Evolutionary conservation across 1,284 basidiomycete species (phyloP), one percentile per base, ranked within the genome.

Genomic region (Ustilago bromivora): DNA sequence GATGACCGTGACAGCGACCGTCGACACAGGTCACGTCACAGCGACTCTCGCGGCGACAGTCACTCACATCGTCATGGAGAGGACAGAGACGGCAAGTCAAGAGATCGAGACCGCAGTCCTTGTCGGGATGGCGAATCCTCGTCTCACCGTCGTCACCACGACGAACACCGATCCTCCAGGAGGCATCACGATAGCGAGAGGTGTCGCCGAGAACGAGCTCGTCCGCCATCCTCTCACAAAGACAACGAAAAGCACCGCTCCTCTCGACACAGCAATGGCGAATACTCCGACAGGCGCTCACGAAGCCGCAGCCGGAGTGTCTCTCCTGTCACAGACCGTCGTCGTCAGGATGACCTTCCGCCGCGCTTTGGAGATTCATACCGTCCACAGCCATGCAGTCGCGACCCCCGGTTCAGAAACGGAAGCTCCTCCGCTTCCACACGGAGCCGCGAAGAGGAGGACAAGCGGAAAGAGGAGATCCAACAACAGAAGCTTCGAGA

Each of bases 401-500:
- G 57, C 17, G 10, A 35, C 12, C 17, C 43, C 9, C 19, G 15
- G n/a, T 38, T 1, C n/a, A 49, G 43, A 17, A 46, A 35, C 17
- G 43, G 28, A 47, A 43, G 34, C 32, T 17, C 43, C 10, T 38
- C 57, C 13, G 32, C 71, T 28, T 77, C 82, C 46, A 66, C 82
- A 19, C 47, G 71, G 79, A 38, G 69, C 76, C 61, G 74, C 69
- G 41, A 83, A 77, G 34, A 74, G 59, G 46, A 78, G 65, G 38
- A 78, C 57, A 61, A 71, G 36, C 57, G 72, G 34, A 80, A 86
- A 1, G 88, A 88, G 53, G 89, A 90, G 1, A 91, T 92, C 61
- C 92, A 94, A 36, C 91, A 91, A 2, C 92, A 93, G 28, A 91
- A 92, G 36, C 89, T 98, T 19, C 94, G 93, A 0, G 92, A 93